Conservation (phyloP, 495 filamentous ascomycete genomes). For the Tuber aestivum region DNA sequence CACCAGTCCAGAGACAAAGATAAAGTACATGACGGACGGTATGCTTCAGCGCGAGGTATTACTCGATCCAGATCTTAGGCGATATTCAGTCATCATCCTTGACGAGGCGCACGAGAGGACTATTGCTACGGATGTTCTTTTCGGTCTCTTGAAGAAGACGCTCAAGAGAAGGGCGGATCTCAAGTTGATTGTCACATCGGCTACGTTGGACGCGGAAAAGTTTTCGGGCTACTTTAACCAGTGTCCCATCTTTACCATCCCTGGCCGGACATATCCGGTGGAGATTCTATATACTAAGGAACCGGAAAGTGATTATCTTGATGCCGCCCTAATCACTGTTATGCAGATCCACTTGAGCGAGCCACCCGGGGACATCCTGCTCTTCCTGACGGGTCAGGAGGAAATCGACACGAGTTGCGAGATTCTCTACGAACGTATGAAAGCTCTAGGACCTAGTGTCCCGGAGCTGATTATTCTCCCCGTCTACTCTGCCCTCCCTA, state of each 20-base stretch:
- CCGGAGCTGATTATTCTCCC: conserved; percentile 90
- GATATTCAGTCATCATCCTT: conserved; percentile 95
- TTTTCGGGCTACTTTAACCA: conserved; percentile 93
- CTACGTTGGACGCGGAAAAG: conserved; percentile 94
- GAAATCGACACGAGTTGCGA: conserved; percentile 96
- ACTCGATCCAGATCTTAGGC: conserved; percentile 75
- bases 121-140: conserved; percentile 91
- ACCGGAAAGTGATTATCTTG: conserved; percentile 92
- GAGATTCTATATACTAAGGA: conserved; percentile 91
- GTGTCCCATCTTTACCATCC: conserved; percentile 93
- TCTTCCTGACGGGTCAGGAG: conserved; percentile 95
- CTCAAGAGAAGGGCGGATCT: conserved; percentile 78
- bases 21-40: conserved; percentile 99
- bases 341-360: conserved; percentile 98
- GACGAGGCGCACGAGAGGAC: conserved; percentile 98
- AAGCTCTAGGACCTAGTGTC: conserved; percentile 80
- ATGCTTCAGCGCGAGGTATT: conserved; percentile 96
- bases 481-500: conserved; percentile 86
- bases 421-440: conserved; percentile 92
- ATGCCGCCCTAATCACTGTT: conserved; percentile 88
- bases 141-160: conserved; percentile 91
- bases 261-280: conserved; percentile 88
- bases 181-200: conserved; percentile 91
- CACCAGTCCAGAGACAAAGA: conserved; percentile 80
- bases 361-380: conserved; percentile 80